A percentile compares a stretch with the other conserved stretches of the same genome.
Evolutionary conservation across 495 filamentous ascomycete species (phyloP).

Genomic region (Penicillium subrubescens): DNA sequence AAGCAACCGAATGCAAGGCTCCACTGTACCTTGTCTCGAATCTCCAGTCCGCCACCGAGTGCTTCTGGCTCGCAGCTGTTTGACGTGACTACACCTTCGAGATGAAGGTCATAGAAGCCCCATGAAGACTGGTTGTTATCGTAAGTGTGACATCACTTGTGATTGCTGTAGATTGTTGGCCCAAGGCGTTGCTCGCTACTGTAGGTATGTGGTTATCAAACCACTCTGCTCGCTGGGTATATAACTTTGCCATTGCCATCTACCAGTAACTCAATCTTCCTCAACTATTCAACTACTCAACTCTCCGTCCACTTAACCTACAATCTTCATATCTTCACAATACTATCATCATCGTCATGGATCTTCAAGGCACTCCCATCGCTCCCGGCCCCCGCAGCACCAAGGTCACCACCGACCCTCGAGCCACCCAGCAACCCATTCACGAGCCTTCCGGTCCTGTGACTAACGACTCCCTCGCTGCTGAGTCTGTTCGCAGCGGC

Average conservation of each 20-base stretch:
- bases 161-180: background rate
- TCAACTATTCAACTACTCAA: constrained; percentile 1
- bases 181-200: background rate
- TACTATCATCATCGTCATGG: constrained; percentile 38
- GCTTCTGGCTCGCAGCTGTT: constrained; percentile 10
- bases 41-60: constrained; percentile 25
- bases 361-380: constrained; percentile 52
- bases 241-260: background rate
- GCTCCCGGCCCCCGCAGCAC: constrained; percentile 39
- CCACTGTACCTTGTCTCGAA: constrained; percentile 23
- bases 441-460: constrained; percentile 59
- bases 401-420: constrained; percentile 56
- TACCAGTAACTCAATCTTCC: background rate
- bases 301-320: background rate
- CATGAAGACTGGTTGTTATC: constrained; percentile 1
- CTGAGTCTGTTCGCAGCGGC: constrained; percentile 55
- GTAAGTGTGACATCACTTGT: constrained; percentile 45
- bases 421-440: constrained; percentile 42
- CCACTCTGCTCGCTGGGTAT: background rate
- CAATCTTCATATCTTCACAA: background rate
- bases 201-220: background rate
- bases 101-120: constrained; percentile 10
- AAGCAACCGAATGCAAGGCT: constrained; percentile 6
- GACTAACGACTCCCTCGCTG: constrained; percentile 65
- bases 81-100: constrained; percentile 29